These are phyloP conservation scores for Aspergillus nanangensis DNA, from an alignment of 495 filamentous ascomycete genomes.

Conservation along the genomic window DNA sequence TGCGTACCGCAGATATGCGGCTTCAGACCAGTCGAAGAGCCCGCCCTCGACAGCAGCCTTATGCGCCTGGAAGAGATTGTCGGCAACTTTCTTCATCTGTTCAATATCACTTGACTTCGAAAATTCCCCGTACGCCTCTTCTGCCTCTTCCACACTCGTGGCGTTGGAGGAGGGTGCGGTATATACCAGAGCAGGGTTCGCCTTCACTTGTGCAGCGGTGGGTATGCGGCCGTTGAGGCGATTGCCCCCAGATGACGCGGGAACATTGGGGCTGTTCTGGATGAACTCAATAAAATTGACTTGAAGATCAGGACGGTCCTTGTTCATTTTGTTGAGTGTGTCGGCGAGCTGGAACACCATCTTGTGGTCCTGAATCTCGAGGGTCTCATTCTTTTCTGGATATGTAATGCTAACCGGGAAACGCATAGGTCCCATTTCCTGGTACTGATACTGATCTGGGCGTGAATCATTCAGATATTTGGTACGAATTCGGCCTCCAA, in stretches of 20 bases:
- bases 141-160: slow-evolving; percentile 32
- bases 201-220: slow-evolving; percentile 30
- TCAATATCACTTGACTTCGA: slow-evolving; percentile 18
- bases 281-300: slow-evolving; percentile 73
- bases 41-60: slow-evolving; percentile 32
- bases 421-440: slow-evolving; percentile 74
- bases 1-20: slow-evolving; percentile 55
- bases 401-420: slow-evolving; percentile 50
- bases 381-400: slow-evolving; percentile 47
- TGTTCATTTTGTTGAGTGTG: slow-evolving; percentile 55
- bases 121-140: slow-evolving; percentile 25
- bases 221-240: slow-evolving; percentile 46
- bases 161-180: slow-evolving; percentile 24
- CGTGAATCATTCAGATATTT: slow-evolving; percentile 51
- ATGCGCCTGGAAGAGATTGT: slow-evolving; percentile 62
- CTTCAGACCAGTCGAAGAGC: slow-evolving; percentile 57
- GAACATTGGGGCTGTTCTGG: slow-evolving; percentile 49
- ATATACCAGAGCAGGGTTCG: slow-evolving; percentile 27
- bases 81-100: slow-evolving; percentile 40
- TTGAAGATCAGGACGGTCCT: slow-evolving; percentile 40
- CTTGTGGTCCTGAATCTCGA: slow-evolving; percentile 53
- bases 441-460: slow-evolving; percentile 67
- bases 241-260: slow-evolving; percentile 47
- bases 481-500: slow-evolving; percentile 59
- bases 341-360: slow-evolving; percentile 61